Evolutionary conservation across 2,329 filamentous ascomycete genomes (phyloP).

Genomic region (Clonostachys byssicola): DNA sequence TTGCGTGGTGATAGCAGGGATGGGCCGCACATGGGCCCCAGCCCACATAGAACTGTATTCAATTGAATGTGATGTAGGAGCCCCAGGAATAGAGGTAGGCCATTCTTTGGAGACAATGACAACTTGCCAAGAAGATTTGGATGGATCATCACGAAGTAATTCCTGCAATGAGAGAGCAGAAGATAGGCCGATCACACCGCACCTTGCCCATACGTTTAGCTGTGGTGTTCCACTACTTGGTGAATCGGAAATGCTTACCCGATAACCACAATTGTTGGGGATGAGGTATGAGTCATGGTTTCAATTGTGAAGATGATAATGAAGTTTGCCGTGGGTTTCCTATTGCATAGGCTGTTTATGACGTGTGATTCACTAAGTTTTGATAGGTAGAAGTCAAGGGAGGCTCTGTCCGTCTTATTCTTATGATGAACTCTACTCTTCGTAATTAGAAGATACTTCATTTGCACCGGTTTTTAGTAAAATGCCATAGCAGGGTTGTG

Average conservation of each 20-base stretch:
- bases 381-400: too few species aligned
- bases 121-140: constrained; percentile 5
- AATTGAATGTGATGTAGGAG: constrained; percentile 16
- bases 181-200: constrained; percentile 50
- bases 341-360: too few species aligned
- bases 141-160: neutral
- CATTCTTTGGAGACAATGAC: constrained; percentile 24
- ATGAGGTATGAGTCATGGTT: too few species aligned
- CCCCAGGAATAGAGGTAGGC: constrained; percentile 23
- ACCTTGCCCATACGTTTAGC: constrained; percentile 17
- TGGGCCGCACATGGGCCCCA: constrained; percentile 50
- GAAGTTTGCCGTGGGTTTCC: too few species aligned
- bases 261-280: constrained; percentile 4
- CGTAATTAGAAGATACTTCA: too few species aligned
- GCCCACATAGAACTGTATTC: constrained; percentile 55
- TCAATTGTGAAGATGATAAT: too few species aligned
- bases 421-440: too few species aligned
- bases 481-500: too few species aligned
- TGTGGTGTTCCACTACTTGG: too few species aligned
- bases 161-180: constrained; percentile 38
- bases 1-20: constrained; percentile 29
- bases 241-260: constrained; percentile 2
- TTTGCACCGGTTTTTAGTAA: too few species aligned
- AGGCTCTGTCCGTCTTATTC: too few species aligned
- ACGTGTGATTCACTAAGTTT: too few species aligned